These are phyloP conservation scores for Fonsecaea monophora DNA, from an alignment of 2,329 filamentous ascomycete genomes.

Conservation along the genomic window DNA sequence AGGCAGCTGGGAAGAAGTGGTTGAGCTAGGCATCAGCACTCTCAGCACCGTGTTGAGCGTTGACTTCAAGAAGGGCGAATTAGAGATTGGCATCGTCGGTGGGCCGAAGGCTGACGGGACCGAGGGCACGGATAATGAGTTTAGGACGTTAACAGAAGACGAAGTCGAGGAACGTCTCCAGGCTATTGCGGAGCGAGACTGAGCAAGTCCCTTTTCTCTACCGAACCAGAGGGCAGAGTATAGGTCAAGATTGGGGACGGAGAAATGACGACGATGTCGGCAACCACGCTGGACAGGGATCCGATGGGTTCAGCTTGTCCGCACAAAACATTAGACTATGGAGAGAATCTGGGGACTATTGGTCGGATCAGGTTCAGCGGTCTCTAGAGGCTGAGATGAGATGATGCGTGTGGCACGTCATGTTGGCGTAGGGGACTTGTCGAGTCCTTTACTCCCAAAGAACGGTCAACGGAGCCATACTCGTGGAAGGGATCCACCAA, in stretches of 20 bases:
- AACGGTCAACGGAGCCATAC: neutral
- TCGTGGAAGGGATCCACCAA: conserved; percentile 16
- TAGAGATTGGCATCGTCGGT: conserved; percentile 97
- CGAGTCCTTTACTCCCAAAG: conserved; percentile 2
- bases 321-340: conserved; percentile 12
- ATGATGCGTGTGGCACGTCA: conserved; percentile 17
- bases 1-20: conserved; percentile 94
- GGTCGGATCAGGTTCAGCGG: conserved; percentile 22
- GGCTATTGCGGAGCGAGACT: conserved; percentile 98
- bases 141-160: conserved; percentile 90
- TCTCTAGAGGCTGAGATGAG: conserved; percentile 26
- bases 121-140: conserved; percentile 78
- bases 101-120: conserved; percentile 81
- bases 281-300: conserved; percentile 40
- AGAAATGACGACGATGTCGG: conserved; percentile 19
- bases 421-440: conserved; percentile 3
- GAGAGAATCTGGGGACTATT: conserved; percentile 27
- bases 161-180: conserved; percentile 99
- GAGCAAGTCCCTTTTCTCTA: conserved; percentile 17
- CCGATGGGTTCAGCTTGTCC: conserved; percentile 24
- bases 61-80: conserved; percentile 99
- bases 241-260: neutral
- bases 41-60: conserved; percentile 96
- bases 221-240: conserved; percentile 1
- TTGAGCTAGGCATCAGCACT: conserved; percentile 93